Percentiles rank a stretch among this genome's conserved stretches.
phyloP scores from a whole-genome alignment of 257 asterid genomes.

The Voacanga thouarsii region DNA sequence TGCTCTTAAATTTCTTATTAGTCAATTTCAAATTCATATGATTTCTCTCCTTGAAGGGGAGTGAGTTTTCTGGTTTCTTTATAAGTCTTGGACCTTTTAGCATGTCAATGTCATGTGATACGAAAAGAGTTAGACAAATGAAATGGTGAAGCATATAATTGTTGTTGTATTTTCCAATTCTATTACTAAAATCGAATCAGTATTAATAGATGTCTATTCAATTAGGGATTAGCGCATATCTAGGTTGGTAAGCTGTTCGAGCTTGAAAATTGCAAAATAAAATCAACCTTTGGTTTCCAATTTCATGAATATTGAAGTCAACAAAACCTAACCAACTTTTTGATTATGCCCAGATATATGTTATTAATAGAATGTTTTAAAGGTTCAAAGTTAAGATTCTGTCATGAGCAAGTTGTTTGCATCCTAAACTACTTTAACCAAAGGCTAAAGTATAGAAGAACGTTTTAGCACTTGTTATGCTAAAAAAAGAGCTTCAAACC shows the following conservation, averaged over 20 bases:
- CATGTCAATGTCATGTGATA: background rate
- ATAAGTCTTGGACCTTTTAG: background rate
- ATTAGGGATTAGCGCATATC: background rate
- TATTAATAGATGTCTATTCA: background rate
- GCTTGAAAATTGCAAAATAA: background rate
- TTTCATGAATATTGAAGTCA: background rate
- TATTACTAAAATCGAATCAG: background rate
- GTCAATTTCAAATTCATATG: background rate
- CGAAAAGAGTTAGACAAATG: background rate
- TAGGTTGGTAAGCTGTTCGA: background rate
- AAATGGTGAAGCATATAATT: background rate
- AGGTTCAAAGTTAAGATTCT: no score
- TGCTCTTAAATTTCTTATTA: background rate
- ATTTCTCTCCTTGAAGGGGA: background rate
- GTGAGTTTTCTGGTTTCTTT: background rate
- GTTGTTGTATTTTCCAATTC: background rate
- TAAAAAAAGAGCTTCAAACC: background rate
- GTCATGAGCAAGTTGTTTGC: background rate
- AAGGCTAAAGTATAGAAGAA: background rate
- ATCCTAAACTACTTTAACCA: background rate
- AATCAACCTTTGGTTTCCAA: no score
- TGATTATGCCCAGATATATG: background rate
- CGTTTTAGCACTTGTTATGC: background rate
- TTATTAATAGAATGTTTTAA: background rate
- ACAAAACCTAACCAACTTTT: background rate